Percentiles rank a stretch among this genome's conserved stretches.
Evolutionary conservation across 148 eudicot genomes (phyloP).

Genomic region (Cornus kousa): DNA sequence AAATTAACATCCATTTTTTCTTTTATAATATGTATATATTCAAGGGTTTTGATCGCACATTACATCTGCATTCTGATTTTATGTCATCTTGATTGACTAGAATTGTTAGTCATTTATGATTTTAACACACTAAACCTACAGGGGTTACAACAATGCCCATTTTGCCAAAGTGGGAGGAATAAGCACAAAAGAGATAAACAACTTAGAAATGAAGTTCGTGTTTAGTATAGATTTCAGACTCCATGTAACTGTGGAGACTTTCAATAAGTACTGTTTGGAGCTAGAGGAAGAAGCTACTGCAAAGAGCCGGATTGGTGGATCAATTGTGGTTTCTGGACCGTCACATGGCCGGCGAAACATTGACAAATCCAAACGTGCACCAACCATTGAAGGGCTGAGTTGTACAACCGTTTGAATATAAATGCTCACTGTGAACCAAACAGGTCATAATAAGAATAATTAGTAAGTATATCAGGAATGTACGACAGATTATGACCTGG

Average conservation of each 20-base stretch:
- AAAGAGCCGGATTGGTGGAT: conserved; percentile 21
- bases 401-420: not conserved
- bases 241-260: conserved; percentile 37
- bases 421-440: too few species aligned
- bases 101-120: too few species aligned
- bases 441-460: too few species aligned
- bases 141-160: conserved; percentile 25
- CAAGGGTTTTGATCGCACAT: too few species aligned
- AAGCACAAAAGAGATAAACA: conserved; percentile 47
- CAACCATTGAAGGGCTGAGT: conserved; percentile 16
- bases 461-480: too few species aligned
- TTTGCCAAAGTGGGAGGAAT: conserved; percentile 44
- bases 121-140: not conserved
- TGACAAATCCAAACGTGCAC: conserved; percentile 15
- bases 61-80: too few species aligned
- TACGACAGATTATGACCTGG: too few species aligned
- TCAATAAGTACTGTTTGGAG: conserved; percentile 38
- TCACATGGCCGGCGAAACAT: conserved; percentile 26
- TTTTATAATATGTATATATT: too few species aligned
- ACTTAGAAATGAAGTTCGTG: conserved; percentile 37
- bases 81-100: too few species aligned
- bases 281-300: conserved; percentile 27
- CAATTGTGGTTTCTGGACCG: conserved; percentile 22
- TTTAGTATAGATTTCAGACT: conserved; percentile 31
- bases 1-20: too few species aligned